Conservation (phyloP, 106 monocot species). For the Gastrodia elata region DNA sequence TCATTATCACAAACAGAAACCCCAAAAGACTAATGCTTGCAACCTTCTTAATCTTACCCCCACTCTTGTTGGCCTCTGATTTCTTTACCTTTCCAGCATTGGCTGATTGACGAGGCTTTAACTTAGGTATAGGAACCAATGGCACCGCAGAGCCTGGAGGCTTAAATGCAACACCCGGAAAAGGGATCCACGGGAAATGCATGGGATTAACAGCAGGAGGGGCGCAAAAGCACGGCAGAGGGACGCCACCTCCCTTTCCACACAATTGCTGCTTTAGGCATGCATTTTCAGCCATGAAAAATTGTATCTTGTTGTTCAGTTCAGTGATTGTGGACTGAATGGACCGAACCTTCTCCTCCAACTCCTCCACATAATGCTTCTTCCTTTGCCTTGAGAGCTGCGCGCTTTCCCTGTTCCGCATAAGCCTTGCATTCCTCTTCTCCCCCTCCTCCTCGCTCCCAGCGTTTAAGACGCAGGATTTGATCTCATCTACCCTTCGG, state of each 20-base stretch:
- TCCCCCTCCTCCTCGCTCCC: conserved; percentile 41
- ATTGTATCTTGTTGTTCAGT: conserved; percentile 49
- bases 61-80: conserved; percentile 28
- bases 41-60: conserved; percentile 45
- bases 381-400: conserved; percentile 73
- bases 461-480: conserved; percentile 3
- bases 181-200: conserved; percentile 19
- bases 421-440: conserved; percentile 44
- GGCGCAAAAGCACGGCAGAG: background rate
- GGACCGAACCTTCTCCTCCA: conserved; percentile 54
- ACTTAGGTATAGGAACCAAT: conserved; percentile 65
- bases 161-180: conserved; percentile 39
- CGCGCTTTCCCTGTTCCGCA: conserved; percentile 67
- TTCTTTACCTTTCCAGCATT: conserved; percentile 36
- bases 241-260: background rate
- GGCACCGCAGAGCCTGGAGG: conserved; percentile 49
- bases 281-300: conserved; percentile 51
- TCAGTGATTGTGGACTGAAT: conserved; percentile 52
- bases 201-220: conserved; percentile 1
- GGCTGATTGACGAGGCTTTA: conserved; percentile 48
- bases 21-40: conserved; percentile 60
- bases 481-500: conserved; percentile 17
- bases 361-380: conserved; percentile 66
- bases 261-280: conserved; percentile 33
- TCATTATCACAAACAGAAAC: conserved; percentile 27